Evolutionary conservation across 768 basidiomycete genomes (phyloP).

Genomic region (Suillus variegatus): DNA sequence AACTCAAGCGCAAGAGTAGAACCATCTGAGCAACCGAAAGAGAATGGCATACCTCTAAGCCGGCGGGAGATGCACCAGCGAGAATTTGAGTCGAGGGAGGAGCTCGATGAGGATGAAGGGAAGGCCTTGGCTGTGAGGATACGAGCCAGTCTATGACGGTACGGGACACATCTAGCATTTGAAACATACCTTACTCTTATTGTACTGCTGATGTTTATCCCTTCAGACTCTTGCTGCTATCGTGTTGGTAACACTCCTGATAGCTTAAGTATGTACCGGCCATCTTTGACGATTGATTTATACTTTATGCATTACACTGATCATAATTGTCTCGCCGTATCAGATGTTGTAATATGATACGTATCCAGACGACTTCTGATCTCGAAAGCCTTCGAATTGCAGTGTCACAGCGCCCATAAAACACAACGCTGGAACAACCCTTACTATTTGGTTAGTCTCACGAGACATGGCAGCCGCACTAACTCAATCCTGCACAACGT

Average conservation of each 20-base stretch:
- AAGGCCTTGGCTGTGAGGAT: constrained; percentile 44
- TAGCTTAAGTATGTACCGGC: background rate
- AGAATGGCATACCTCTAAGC: constrained; percentile 33
- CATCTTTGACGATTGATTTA: background rate
- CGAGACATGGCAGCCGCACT: background rate
- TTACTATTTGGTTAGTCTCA: background rate
- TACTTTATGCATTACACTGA: background rate
- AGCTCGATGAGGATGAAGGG: constrained; percentile 64
- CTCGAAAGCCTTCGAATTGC: background rate
- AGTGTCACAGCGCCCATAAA: background rate
- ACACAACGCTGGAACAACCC: background rate
- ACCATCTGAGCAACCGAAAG: constrained; percentile 4
- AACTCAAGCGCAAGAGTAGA: constrained; percentile 16
- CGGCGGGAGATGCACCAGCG: constrained; percentile 56
- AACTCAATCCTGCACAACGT: background rate
- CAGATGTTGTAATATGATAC: background rate
- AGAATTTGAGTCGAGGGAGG: constrained; percentile 58
- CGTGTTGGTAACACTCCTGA: background rate
- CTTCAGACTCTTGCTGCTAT: background rate
- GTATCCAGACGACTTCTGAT: background rate
- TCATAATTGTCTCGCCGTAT: background rate
- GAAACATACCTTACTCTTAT: background rate
- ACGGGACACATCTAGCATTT: background rate
- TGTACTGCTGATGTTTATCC: background rate
- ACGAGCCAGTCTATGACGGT: constrained; percentile 40